Conservation (phyloP, 2,329 filamentous ascomycete species). For the Rachicladosporium sp. region DNA sequence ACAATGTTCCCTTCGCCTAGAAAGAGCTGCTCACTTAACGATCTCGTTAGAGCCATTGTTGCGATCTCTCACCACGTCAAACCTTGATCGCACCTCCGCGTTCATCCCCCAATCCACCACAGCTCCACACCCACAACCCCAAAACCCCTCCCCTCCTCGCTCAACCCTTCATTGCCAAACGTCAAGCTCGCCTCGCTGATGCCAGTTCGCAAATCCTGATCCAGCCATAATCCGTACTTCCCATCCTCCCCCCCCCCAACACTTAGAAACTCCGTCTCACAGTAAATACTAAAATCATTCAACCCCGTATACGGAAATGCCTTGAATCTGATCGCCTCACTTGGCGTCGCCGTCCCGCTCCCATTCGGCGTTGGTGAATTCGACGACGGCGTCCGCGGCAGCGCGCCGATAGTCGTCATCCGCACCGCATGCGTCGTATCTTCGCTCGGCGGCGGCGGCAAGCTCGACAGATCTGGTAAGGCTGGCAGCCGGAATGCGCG, state of each 20-base stretch:
- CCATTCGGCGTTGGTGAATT: neutral
- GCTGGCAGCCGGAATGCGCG: conserved; percentile 55
- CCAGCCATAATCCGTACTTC: conserved; percentile 86
- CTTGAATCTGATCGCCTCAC: conserved; percentile 78
- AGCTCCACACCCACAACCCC: conserved; percentile 82
- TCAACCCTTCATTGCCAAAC: conserved; percentile 88
- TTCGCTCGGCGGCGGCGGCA: conserved; percentile 58
- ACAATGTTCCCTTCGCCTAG: too few species aligned
- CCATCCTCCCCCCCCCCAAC: conserved; percentile 78
- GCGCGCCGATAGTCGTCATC: conserved; percentile 44
- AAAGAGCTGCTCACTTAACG: too few species aligned
- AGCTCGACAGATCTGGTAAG: conserved; percentile 37
- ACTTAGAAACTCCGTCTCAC: conserved; percentile 72
- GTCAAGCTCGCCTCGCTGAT: conserved; percentile 76
- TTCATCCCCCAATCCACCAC: conserved; percentile 63
- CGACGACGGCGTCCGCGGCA: neutral
- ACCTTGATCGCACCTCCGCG: too few species aligned
- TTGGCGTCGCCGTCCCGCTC: conserved; percentile 35
- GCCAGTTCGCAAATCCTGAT: conserved; percentile 71
- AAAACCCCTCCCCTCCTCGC: conserved; percentile 87
- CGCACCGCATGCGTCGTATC: conserved; percentile 51
- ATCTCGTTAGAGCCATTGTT: too few species aligned
- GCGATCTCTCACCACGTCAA: too few species aligned
- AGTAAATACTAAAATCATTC: conserved; percentile 95
- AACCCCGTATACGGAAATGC: conserved; percentile 92